phyloP scores from a whole-genome alignment of 139 green algal genomes.

The Edaphochlamys debaryana region DNA sequence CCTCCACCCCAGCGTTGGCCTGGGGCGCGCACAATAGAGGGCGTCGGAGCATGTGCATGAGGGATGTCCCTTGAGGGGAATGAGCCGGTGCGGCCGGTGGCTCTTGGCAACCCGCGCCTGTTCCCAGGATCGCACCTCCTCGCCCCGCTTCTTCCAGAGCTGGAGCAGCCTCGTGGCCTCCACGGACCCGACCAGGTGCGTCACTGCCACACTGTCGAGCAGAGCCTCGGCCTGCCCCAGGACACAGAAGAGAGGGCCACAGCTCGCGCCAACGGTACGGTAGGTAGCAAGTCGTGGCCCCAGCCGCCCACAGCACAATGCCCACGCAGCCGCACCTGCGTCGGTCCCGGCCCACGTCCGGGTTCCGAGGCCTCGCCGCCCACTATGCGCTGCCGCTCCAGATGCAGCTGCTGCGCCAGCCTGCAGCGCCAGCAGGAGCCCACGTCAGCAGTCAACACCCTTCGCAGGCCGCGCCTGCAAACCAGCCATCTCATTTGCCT shows the following conservation, averaged over 20 bases:
- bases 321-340: no score
- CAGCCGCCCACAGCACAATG: no score
- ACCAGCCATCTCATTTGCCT: no score
- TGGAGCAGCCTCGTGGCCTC: conserved; percentile 12
- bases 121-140: conserved; percentile 10
- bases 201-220: conserved; percentile 25
- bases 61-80: no score
- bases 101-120: no score
- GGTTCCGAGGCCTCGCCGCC: no score
- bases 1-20: not conserved
- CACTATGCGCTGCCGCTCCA: not conserved
- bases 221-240: not conserved
- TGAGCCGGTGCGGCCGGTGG: no score
- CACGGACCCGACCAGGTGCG: conserved; percentile 11
- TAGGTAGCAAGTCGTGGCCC: no score
- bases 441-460: not conserved
- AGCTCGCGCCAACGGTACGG: no score
- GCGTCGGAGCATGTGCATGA: not conserved
- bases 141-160: conserved; percentile 26
- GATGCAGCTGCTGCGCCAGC: conserved; percentile 11
- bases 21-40: not conserved
- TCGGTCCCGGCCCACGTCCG: no score
- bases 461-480: no score
- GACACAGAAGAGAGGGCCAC: not conserved
- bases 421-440: not conserved